Base-by-base conservation (phyloP, 2,329 filamentous ascomycete species). In the Ramularia endophylla region DNA sequence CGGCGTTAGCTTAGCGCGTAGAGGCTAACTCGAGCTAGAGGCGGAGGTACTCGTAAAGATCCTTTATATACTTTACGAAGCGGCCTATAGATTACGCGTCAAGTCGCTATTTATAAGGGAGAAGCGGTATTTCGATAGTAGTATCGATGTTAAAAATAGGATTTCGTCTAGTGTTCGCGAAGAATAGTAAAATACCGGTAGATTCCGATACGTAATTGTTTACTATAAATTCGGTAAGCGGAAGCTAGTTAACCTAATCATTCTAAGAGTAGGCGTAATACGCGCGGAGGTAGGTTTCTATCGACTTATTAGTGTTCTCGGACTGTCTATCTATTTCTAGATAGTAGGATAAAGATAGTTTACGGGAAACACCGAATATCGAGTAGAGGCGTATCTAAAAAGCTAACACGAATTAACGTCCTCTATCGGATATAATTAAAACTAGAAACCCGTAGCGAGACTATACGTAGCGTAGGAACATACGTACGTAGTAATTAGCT, bases 141-240 rank as follows among this genome's bases (percentile, higher is more conserved):
- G 25, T n/a, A n/a, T 8, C n/a, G n/a, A n/a, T n/a, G n/a, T 8
- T 27, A 27, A 27, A 27, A 8, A 8, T 8, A 27, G 25, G 25
- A 27, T 27, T 27, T 8, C 25, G 25, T 5, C 20, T 12, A 18
- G 20, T 16, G 5, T 38, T 27, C 8, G 22, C 36, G 12, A 38
- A n/a, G 15, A 38, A 38, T 4, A n/a, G 36, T 38, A 38, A 38
- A 4, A 38, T 16, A 9, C 36, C 27, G 28, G 16, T 38, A 9
- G n/a, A 27, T 28, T 13, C 28, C 9, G 5, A 7, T 9, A n/a
- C n/a, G n/a, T n/a, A n/a, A n/a, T n/a, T n/a, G n/a, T n/a, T n/a
- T n/a, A n/a, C n/a, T n/a, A n/a, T n/a, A n/a, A n/a, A n/a, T n/a
- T n/a, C n/a, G n/a, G n/a, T n/a, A n/a, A n/a, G n/a, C n/a, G n/a